Evolutionary conservation across 805 yeast species (phyloP), one percentile per base, ranked within the genome.

Genomic region (Saccharomyces mikatae): DNA sequence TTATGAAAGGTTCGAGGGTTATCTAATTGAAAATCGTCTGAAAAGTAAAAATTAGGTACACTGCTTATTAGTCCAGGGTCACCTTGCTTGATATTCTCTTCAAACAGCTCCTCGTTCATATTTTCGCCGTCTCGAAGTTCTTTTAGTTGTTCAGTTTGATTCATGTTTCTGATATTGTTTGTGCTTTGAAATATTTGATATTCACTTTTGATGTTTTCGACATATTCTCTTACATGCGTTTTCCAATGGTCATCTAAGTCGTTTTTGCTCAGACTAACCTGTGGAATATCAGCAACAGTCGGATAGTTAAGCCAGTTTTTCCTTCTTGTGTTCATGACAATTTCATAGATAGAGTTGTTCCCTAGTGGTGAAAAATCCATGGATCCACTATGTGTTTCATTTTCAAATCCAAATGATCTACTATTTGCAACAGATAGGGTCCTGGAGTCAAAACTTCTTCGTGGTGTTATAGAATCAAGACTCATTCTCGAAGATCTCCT

Each of bases 1-100:
- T 80, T 75, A 53, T 83, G 82, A 68, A 92, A 92, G 1, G 84
- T 77, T 54, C 96, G 77, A 6, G 97, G 97, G 66, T 94, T 89
- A 62, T 94, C 97, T 44, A 94, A 75, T 58, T 88, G 77, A 70
- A 94, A 94, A 46, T 82, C 79, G 6, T 79, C 74, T 27, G 79
- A 80, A 58, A 86, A 83, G 62, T 80, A 94, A 1, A 89, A 80
- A 2, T 73, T 69, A 0, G 99, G 98, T 5, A 94, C 69, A 27
- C 63, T 63, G 17, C 64, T 64, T 2, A 67, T 52, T 17, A 55
- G 58, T 46, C 56, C 60, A 6, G 46, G 53, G 3, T 52, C 53
- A 48, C 47, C 26, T 47, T 61, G 59, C 28, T 55, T 53, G 41
- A 57, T 57, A 0, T 60, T 50, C 2, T 60, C 58, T 46, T 60